Percentiles rank a stretch among this genome's conserved stretches.
These are phyloP conservation scores for Flaveria ramosissima DNA, from an alignment of 129 eudicot genomes.

Conservation along the genomic window DNA sequence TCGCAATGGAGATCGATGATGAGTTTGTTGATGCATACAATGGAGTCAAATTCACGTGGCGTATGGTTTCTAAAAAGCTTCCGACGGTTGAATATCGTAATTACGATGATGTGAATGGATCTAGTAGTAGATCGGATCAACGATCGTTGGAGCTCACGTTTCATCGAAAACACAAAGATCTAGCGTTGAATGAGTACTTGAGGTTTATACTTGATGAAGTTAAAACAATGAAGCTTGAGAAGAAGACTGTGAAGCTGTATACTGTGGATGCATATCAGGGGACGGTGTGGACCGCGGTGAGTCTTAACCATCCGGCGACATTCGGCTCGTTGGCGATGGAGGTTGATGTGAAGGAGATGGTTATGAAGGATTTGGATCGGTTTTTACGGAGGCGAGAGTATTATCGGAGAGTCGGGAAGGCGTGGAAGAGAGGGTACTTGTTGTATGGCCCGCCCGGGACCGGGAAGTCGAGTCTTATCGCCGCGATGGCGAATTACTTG, in stretches of 20 bases:
- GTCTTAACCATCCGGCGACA: slow-evolving; percentile 66
- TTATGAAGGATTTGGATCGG: slow-evolving; percentile 60
- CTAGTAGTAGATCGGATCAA: slow-evolving; percentile 35
- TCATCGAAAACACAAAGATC: slow-evolving; percentile 46
- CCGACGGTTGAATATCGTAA: slow-evolving; percentile 29
- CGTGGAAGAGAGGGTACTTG: slow-evolving; percentile 82
- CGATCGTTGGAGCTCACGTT: slow-evolving; percentile 57
- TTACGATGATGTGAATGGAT: slow-evolving; percentile 39
- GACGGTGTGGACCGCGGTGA: slow-evolving; percentile 42
- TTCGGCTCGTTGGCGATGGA: slow-evolving; percentile 75
- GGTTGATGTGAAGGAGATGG: slow-evolving; percentile 37
- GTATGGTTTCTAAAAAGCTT: slow-evolving; percentile 19
- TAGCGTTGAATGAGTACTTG: slow-evolving; percentile 50
- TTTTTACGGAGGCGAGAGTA: slow-evolving; percentile 57
- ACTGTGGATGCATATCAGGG: slow-evolving; percentile 34
- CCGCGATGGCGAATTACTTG: slow-evolving; percentile 69
- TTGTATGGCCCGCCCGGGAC: slow-evolving; percentile 84
- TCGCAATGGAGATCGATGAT: slow-evolving; percentile 52
- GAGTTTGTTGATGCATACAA: slow-evolving; percentile 41
- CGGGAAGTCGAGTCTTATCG: slow-evolving; percentile 68
- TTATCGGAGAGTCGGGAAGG: slow-evolving; percentile 64
- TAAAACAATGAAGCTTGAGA: slow-evolving; percentile 35
- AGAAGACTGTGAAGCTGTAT: slow-evolving; percentile 44
- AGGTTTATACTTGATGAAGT: slow-evolving; percentile 50
- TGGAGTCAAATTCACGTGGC: slow-evolving; percentile 53